Evolutionary conservation across 352 stramenopile genomes (phyloP), one percentile per base, ranked within the genome.

Genomic region (Thalassiosira mediterranea): DNA sequence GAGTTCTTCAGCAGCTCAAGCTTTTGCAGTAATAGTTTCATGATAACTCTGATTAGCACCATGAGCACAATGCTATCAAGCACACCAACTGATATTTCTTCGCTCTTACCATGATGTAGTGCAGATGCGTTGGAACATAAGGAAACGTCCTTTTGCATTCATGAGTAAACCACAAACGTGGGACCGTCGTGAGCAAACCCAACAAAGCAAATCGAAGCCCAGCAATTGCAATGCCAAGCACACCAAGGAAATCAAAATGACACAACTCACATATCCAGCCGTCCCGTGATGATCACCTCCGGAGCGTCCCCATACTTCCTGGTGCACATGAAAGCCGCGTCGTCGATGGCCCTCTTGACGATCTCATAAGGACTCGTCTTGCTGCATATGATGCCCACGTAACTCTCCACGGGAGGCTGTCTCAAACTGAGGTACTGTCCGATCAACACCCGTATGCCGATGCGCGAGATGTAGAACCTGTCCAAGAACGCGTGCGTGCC

Each of bases 1-100:
- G 93, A 96, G 81, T 99, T 99, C 89, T 99, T 99, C 70, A 99
- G 93, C 38, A 99, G 91, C 84, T 99, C 97, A 65, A 99, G 97
- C 25, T 99, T 86, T 83, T 99, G n/a, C n/a, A n/a, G n/a, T n/a
- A n/a, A n/a, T n/a, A n/a, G n/a, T 98, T 89, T 99, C 98, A 78
- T 98, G 95, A 53, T 98, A 78, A 77, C 98, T 95, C 64, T 92
- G 93, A 42, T 94, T 26, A 71, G 47, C 38, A 99, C 97, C n/a
- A n/a, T n/a, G n/a, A n/a, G n/a, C n/a, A n/a, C n/a, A n/a, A n/a
- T n/a, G n/a, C n/a, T n/a, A n/a, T n/a, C n/a, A n/a, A n/a, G n/a
- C n/a, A n/a, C n/a, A n/a, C n/a, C n/a, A n/a, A n/a, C n/a, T n/a
- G n/a, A n/a, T n/a, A n/a, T n/a, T n/a, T n/a, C n/a, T n/a, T n/a